A percentile compares a stretch with the other conserved stretches of the same genome.
phyloP scores from a whole-genome alignment of 495 filamentous ascomycete species.

The Amniculicola lignicola region DNA sequence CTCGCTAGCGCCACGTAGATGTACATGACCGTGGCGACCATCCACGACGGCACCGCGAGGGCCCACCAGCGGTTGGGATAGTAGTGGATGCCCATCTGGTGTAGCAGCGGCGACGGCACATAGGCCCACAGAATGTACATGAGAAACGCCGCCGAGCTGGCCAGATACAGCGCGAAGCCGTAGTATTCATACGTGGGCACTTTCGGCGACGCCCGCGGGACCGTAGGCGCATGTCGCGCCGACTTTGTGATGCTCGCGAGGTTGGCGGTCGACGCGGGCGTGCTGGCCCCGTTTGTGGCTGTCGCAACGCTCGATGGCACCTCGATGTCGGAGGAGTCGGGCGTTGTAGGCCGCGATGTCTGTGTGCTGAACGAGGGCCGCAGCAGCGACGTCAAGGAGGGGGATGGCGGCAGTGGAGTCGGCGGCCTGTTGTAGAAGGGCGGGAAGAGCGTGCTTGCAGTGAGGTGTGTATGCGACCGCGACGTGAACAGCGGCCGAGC shows the following conservation, averaged over 20 bases:
- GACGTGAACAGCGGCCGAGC: slow-evolving; percentile 33
- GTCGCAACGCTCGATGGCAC: slow-evolving; percentile 44
- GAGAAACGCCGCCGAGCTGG: slow-evolving; percentile 72
- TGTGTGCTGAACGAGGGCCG: slow-evolving; percentile 63
- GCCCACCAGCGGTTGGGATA: slow-evolving; percentile 98
- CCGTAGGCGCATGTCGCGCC: slow-evolving; percentile 62
- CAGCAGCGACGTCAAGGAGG: slow-evolving; percentile 91
- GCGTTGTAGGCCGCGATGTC: slow-evolving; percentile 85
- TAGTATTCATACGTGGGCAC: slow-evolving; percentile 99
- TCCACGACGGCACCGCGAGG: slow-evolving; percentile 80
- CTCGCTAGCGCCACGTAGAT: slow-evolving; percentile 90
- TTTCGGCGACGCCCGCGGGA: slow-evolving; percentile 84
- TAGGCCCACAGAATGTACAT: slow-evolving; percentile 95
- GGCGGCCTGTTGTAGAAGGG: slow-evolving; percentile 51
- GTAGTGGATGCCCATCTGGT: slow-evolving; percentile 91
- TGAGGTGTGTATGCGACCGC: slow-evolving; percentile 38
- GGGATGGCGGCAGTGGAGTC: slow-evolving; percentile 81
- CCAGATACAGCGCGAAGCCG: slow-evolving; percentile 92
- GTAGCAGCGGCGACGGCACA: slow-evolving; percentile 84
- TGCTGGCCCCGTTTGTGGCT: slow-evolving; percentile 31
- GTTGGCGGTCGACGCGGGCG: slow-evolving; percentile 54
- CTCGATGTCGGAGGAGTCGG: slow-evolving; percentile 85
- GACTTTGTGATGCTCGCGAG: slow-evolving; percentile 59
- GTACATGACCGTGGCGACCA: slow-evolving; percentile 85
- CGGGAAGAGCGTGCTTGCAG: slow-evolving; percentile 38